Base-by-base conservation (phyloP, 495 filamentous ascomycete genomes). In the Apiosordaria backusii region DNA sequence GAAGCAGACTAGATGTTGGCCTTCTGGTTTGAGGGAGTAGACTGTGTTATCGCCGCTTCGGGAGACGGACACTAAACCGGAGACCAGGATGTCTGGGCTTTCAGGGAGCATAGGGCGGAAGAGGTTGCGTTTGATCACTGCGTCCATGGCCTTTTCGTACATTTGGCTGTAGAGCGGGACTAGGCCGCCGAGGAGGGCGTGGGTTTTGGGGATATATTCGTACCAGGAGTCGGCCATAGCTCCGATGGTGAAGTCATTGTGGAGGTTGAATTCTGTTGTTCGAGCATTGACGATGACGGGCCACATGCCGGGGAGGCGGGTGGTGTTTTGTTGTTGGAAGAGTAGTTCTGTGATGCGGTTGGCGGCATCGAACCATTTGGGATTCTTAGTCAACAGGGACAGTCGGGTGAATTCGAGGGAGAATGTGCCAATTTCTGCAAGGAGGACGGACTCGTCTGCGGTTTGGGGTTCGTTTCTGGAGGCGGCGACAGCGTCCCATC, bases 341-440 rank as follows among this genome's bases (percentile, higher is more conserved):
- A 97, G 78, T 35, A 86, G 82, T 61, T 93, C 84, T 7, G 87
- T 93, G 60, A 97, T 90, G 19, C 92, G 86, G 52, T 90, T 88
- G 65, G 92, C 84, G 2, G 92, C 92, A 79, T 97, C 92, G 68
- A 92, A 97, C 77, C 93, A 97, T 69, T 89, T 93, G 54, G 86
- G 77, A 50, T 96, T 82, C 59, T 87, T 88, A 9, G 92, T 97
- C 59, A 96, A 74, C 70, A 96, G 88, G 3, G 92, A 87, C 23
- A 97, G 79, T n/a, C 92, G 86, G 16, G 89, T 93, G 71, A 96
- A 94, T 77, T 97, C 92, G 63, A 97, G 76, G 5, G 88, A 88
- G 27, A 95, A 84, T 55, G 90, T 91, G 9, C 91, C 91, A 22
- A 96, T 75, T 71, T 96, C 92, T 45, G 81, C 79, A 19, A 81